phyloP scores from a whole-genome alignment of 495 filamentous ascomycete species.

The Lophiotrema nucula region DNA sequence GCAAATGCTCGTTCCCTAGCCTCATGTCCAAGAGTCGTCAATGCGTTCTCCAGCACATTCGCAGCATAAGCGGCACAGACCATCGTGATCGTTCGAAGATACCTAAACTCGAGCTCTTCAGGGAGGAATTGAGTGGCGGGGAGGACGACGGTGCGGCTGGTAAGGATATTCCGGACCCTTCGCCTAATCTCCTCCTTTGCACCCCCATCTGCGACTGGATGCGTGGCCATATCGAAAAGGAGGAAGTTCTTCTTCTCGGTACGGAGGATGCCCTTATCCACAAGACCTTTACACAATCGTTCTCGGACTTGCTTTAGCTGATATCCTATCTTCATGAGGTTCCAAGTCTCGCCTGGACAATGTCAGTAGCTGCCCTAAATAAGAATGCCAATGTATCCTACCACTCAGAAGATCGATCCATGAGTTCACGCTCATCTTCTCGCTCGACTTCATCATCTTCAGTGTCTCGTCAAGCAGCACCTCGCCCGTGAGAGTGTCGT shows the following conservation, averaged over 20 bases:
- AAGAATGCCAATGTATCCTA: constrained; percentile 57
- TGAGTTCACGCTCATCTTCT: constrained; percentile 98
- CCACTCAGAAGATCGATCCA: constrained; percentile 99
- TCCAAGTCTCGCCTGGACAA: constrained; percentile 90
- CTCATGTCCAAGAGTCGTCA: constrained; percentile 90
- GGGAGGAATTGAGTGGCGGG: constrained; percentile 80
- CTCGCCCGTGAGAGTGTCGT: constrained; percentile 95
- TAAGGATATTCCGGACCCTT: constrained; percentile 88
- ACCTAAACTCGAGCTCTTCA: constrained; percentile 89
- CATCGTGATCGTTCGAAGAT: constrained; percentile 88
- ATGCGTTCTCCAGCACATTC: constrained; percentile 96
- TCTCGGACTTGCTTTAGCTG: constrained; percentile 99
- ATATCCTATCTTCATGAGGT: constrained; percentile 99
- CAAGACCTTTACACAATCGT: constrained; percentile 93
- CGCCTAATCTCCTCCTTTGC: constrained; percentile 96
- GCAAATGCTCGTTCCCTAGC: constrained; percentile 89
- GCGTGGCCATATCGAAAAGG: constrained; percentile 99
- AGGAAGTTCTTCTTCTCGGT: constrained; percentile 99
- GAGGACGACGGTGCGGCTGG: constrained; percentile 88
- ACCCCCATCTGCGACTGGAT: constrained; percentile 94
- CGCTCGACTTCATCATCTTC: constrained; percentile 99
- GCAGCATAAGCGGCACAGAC: constrained; percentile 97
- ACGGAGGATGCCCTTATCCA: constrained; percentile 96
- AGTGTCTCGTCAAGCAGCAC: constrained; percentile 96
- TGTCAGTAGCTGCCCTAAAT: neutral